phyloP scores from a whole-genome alignment of 2,329 filamentous ascomycete genomes.

The Fusarium brevicatenulatum region DNA sequence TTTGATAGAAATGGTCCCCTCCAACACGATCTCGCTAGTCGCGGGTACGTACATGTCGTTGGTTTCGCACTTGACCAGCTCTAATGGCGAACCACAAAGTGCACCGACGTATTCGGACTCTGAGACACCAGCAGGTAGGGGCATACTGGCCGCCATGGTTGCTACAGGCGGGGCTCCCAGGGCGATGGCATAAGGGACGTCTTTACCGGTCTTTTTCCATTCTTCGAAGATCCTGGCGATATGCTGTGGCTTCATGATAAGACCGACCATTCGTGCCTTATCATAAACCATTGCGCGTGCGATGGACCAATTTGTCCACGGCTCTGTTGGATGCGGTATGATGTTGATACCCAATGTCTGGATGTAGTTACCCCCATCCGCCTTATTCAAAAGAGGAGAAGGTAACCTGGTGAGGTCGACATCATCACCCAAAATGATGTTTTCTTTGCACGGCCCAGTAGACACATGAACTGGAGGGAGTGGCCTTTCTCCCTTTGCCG shows the following conservation, averaged over 20 bases:
- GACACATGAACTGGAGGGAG: fast-evolving
- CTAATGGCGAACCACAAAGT: not conserved
- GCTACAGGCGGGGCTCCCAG: not conserved
- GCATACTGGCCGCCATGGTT: not conserved
- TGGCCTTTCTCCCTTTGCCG: not conserved
- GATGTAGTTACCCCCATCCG: not conserved
- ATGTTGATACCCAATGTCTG: not conserved
- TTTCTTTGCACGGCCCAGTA: not conserved
- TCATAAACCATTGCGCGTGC: not conserved
- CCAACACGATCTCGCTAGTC: not conserved
- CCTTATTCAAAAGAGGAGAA: not conserved
- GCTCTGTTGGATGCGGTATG: not conserved
- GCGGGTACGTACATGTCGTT: not conserved
- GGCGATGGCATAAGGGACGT: not conserved
- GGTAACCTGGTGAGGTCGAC: not conserved
- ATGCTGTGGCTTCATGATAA: not conserved
- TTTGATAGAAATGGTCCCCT: not conserved
- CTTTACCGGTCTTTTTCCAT: not conserved
- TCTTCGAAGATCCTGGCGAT: not conserved
- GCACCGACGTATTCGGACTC: not conserved
- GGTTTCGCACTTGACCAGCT: not conserved
- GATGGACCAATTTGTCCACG: not conserved
- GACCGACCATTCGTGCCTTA: not conserved
- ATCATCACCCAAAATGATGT: not conserved
- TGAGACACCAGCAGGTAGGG: not conserved